phyloP scores from a whole-genome alignment of 176 grass and related monocot genomes.

The Cymbopogon citratus region DNA sequence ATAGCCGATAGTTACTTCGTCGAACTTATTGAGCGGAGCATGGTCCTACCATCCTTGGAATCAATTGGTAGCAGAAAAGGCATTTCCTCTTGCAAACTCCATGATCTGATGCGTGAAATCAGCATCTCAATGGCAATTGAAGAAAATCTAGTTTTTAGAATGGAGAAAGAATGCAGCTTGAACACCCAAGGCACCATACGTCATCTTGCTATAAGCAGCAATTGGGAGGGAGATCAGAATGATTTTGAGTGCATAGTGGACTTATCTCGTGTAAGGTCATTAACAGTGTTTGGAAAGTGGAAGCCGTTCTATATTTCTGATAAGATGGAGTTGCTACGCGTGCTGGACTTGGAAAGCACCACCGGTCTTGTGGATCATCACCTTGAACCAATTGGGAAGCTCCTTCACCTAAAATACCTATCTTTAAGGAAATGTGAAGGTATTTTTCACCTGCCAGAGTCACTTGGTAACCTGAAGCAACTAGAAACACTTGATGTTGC shows the following conservation, averaged over 20 bases:
- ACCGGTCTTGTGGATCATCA: background rate
- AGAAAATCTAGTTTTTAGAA: background rate
- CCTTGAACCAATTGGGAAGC: too few species aligned
- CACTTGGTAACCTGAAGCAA: background rate
- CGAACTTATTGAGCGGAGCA: background rate
- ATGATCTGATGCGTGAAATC: background rate
- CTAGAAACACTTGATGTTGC: background rate
- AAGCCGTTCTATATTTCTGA: slow-evolving; percentile 7
- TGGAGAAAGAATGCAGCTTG: background rate
- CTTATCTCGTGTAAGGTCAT: background rate
- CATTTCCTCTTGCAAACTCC: background rate
- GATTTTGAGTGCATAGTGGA: background rate
- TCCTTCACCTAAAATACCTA: too few species aligned
- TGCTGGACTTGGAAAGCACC: slow-evolving; percentile 6
- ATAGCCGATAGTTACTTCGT: background rate
- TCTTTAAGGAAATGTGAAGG: background rate
- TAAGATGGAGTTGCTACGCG: slow-evolving; percentile 1
- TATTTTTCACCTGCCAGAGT: background rate
- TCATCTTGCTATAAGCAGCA: background rate
- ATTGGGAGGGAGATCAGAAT: background rate
- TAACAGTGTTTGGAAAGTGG: background rate
- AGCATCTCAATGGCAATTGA: background rate
- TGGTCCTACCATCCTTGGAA: background rate
- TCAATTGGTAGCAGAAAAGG: background rate
- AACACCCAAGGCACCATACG: background rate